A percentile compares a stretch with the other conserved stretches of the same genome.
These are phyloP conservation scores for Austroboletus niveus DNA, from an alignment of 1,284 basidiomycete species.

Conservation along the genomic window DNA sequence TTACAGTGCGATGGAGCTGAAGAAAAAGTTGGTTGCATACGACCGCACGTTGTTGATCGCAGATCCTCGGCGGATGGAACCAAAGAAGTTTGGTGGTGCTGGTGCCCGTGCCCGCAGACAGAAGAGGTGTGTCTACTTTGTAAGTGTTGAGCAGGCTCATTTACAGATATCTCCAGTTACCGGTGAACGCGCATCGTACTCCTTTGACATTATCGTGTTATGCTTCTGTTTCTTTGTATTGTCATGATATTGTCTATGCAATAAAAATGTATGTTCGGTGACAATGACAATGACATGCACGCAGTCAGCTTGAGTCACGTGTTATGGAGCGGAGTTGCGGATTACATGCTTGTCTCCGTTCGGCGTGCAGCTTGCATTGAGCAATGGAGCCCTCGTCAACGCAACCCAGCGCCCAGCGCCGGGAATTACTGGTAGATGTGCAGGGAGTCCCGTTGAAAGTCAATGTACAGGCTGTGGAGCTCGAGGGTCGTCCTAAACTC, in stretches of 20 bases:
- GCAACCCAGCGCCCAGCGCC: slow-evolving; percentile 12
- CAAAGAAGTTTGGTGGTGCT: slow-evolving; percentile 98
- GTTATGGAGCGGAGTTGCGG: neutral
- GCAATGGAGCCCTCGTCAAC: slow-evolving; percentile 13
- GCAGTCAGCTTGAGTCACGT: slow-evolving; percentile 14
- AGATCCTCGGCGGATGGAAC: slow-evolving; percentile 98
- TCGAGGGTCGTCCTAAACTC: slow-evolving; percentile 49
- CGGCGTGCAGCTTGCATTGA: too few species aligned
- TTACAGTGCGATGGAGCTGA: slow-evolving; percentile 93
- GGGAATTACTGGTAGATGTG: slow-evolving; percentile 25
- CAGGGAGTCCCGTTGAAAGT: slow-evolving; percentile 32
- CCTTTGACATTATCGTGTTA: slow-evolving; percentile 43
- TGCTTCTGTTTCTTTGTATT: slow-evolving; percentile 41
- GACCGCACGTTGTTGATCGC: slow-evolving; percentile 95
- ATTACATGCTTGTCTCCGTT: neutral
- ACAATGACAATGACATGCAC: neutral
- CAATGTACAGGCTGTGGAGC: slow-evolving; percentile 53
- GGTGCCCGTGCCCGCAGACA: slow-evolving; percentile 96
- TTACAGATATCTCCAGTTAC: slow-evolving; percentile 59
- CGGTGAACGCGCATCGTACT: slow-evolving; percentile 57
- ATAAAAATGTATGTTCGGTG: slow-evolving; percentile 16
- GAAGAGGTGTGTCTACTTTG: slow-evolving; percentile 66
- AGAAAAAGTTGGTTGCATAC: slow-evolving; percentile 95
- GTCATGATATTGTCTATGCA: slow-evolving; percentile 47
- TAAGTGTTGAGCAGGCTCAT: neutral